phyloP scores from a whole-genome alignment of 345 rosid genomes.

The Passiflora organensis region DNA sequence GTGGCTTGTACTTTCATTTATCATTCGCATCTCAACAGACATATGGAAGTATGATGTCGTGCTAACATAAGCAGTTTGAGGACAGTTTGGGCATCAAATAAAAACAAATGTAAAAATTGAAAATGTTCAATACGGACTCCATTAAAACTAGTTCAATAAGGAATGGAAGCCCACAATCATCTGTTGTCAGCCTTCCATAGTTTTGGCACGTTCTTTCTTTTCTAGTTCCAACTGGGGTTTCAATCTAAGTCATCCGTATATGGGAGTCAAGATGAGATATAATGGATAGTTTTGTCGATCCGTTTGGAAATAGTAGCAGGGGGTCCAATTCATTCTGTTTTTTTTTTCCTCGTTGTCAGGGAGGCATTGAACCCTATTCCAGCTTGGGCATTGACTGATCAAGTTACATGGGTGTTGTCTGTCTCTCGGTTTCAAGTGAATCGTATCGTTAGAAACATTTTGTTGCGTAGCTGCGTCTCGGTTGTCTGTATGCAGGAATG shows the following conservation, averaged over 20 bases:
- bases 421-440: neutral
- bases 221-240: neutral
- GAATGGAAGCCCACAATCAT: neutral
- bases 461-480: too few species aligned
- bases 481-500: too few species aligned
- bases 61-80: neutral
- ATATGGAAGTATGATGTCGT: neutral
- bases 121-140: neutral
- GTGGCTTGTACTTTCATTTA: neutral
- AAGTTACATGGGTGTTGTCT: conserved; percentile 7
- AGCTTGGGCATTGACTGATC: conserved; percentile 79
- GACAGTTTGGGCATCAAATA: neutral
- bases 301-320: conserved; percentile 7
- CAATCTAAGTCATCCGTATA: neutral
- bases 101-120: neutral
- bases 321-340: conserved; percentile 23
- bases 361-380: conserved; percentile 69
- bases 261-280: conserved; percentile 3
- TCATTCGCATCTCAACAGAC: neutral
- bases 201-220: neutral
- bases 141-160: neutral
- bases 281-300: neutral
- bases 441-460: neutral
- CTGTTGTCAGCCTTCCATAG: neutral
- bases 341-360: conserved; percentile 41